Evolutionary conservation across 306 rosid genomes (phyloP).

Genomic region (Quercus glauca): DNA sequence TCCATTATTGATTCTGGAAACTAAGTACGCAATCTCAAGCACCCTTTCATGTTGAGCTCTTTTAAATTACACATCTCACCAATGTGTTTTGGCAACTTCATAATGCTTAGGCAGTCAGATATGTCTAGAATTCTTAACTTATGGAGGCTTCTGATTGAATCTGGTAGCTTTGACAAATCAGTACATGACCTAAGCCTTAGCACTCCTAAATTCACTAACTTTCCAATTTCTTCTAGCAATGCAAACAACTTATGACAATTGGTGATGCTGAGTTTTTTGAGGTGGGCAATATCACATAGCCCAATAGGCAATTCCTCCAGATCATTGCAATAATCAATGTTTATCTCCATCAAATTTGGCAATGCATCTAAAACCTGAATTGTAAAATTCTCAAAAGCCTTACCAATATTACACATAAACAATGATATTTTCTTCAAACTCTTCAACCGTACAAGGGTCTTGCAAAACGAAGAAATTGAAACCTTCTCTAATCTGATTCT

Average conservation of each 20-base stretch:
- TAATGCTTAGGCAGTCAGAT: constrained; percentile 46
- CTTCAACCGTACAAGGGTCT: constrained; percentile 23
- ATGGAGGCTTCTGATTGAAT: constrained; percentile 31
- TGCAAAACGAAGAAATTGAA: constrained; percentile 34
- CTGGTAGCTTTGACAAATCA: constrained; percentile 39
- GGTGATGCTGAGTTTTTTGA: constrained; percentile 54
- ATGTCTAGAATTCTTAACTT: constrained; percentile 49
- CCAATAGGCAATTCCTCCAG: constrained; percentile 42
- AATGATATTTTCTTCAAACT: constrained; percentile 50
- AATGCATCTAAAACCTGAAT: constrained; percentile 27
- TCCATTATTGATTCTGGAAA: constrained; percentile 41
- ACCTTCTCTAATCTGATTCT: constrained; percentile 55
- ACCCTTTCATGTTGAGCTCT: constrained; percentile 38
- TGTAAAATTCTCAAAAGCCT: constrained; percentile 31
- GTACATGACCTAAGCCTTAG: constrained; percentile 56
- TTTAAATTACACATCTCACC: constrained; percentile 33
- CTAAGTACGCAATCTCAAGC: constrained; percentile 28
- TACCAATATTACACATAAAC: constrained; percentile 52
- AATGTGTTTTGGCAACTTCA: constrained; percentile 42
- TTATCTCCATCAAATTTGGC: constrained; percentile 53
- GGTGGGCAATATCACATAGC: constrained; percentile 26
- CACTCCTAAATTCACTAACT: constrained; percentile 40
- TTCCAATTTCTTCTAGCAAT: constrained; percentile 43
- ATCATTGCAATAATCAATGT: constrained; percentile 52
- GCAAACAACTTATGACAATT: constrained; percentile 50